Percentiles rank a stretch among this genome's conserved stretches.
These are phyloP conservation scores for Coriaria nepalensis DNA, from an alignment of 306 rosid genomes.

Conservation along the genomic window DNA sequence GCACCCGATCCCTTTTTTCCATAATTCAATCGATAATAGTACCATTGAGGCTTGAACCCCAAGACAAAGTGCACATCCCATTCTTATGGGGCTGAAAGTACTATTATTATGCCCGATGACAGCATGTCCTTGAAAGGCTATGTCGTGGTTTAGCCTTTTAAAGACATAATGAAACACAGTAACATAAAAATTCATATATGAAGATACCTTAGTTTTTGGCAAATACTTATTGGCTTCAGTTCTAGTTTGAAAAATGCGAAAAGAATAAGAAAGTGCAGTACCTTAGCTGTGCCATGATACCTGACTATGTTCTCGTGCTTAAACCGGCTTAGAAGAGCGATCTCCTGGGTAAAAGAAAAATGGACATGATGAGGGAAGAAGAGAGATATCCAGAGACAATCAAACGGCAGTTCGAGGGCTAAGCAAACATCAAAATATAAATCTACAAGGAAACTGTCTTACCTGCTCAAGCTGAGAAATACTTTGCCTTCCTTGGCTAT, in stretches of 20 bases:
- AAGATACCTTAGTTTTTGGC: too few relatives aligned
- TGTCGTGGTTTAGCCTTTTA: too few relatives aligned
- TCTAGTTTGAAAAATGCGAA: constrained; percentile 11
- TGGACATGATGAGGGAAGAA: constrained; percentile 10
- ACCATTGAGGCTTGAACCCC: too few relatives aligned
- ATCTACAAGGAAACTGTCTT: background rate
- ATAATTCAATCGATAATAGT: too few relatives aligned
- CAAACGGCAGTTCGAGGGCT: background rate
- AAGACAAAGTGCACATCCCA: too few relatives aligned
- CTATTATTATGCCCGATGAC: too few relatives aligned
- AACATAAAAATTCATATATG: too few relatives aligned
- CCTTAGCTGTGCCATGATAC: constrained; percentile 79
- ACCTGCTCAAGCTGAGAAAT: constrained; percentile 80
- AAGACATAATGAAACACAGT: too few relatives aligned
- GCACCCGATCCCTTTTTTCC: too few relatives aligned
- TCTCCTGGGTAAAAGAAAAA: constrained; percentile 46
- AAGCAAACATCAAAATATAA: background rate
- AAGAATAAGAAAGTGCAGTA: constrained; percentile 20
- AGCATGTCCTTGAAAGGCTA: too few relatives aligned
- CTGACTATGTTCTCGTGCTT: constrained; percentile 91
- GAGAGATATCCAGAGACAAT: constrained; percentile 11
- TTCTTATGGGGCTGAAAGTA: too few relatives aligned
- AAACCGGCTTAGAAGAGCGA: constrained; percentile 77
- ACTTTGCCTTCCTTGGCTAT: constrained; percentile 73
- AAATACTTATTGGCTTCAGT: too few relatives aligned